A percentile compares a stretch with the other conserved stretches of the same genome.
Conservation (phyloP, 2,329 filamentous ascomycete genomes). For the Coleophoma eucalyptorum region DNA sequence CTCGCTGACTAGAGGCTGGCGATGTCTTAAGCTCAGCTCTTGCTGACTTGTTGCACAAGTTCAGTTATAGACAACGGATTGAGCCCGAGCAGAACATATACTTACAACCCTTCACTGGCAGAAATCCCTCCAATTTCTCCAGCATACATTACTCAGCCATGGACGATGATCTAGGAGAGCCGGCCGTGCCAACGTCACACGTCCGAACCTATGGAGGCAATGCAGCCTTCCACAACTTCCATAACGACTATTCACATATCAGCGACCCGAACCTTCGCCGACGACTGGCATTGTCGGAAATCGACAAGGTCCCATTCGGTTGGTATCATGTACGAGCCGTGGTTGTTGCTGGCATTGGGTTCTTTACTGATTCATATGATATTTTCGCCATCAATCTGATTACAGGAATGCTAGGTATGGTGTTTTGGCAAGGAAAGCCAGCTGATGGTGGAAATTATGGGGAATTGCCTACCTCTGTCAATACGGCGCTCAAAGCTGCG, state of each 20-base stretch:
- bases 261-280: slow-evolving; percentile 73
- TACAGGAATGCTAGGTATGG: slow-evolving; percentile 68
- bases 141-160: slow-evolving; percentile 10
- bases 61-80: background rate
- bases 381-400: slow-evolving; percentile 80
- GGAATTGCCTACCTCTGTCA: slow-evolving; percentile 57
- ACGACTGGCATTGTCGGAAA: slow-evolving; percentile 71
- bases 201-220: slow-evolving; percentile 56
- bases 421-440: slow-evolving; percentile 60
- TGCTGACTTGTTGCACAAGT: background rate
- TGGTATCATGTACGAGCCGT: slow-evolving; percentile 74
- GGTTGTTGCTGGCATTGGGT: slow-evolving; percentile 74
- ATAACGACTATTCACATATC: slow-evolving; percentile 49
- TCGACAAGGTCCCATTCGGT: slow-evolving; percentile 74
- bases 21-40: background rate
- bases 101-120: no score
- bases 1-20: background rate
- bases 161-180: slow-evolving; percentile 16
- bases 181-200: slow-evolving; percentile 13
- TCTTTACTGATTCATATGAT: slow-evolving; percentile 79
- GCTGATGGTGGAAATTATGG: slow-evolving; percentile 43
- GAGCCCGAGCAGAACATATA: no score
- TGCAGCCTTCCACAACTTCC: slow-evolving; percentile 68
- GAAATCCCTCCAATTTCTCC: no score
- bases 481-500: slow-evolving; percentile 76